Evolutionary conservation across 2,329 filamentous ascomycete species (phyloP), one percentile per base, ranked within the genome.

Genomic region (Colletotrichum sansevieriae): DNA sequence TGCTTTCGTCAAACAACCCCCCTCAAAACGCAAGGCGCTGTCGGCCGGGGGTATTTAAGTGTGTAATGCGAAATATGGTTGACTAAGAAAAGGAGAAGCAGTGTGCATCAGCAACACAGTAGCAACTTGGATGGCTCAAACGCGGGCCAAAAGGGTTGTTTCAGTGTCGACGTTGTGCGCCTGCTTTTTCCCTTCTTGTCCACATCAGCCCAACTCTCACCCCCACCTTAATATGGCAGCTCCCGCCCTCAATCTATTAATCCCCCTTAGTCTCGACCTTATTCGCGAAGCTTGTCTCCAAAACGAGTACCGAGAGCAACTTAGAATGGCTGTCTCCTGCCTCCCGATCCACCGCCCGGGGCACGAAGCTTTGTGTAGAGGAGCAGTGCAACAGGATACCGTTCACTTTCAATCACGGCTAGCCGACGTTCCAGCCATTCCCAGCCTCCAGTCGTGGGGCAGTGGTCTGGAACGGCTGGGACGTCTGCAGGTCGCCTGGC

Each of bases 141-240:
- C 22, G 22, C 22, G 3, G 22, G 22, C 22, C 22, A 22, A 22
- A 4, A 22, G 22, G 22, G 22, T 22, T 60, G 65, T 68, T 68
- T 68, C 65, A 68, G n/a, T 18, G 18, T 18, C 18, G 18, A 18
- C 18, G 18, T 18, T 18, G 18, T 18, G 18, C 18, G 18, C 55
- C 55, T 44, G 13, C 13, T 43, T 44, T 43, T 55, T 22, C 29
- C 51, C 20, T 44, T 58, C 33, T 58, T 25, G 49, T 52, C 52
- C 29, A 58, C 46, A 43, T 61, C 58, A 51, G 35, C 52, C 15
- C 9, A 43, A 54, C 44, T 51, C 47, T 29, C 11, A 29, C 3
- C 61, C 55, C 39, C 62, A 49, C 46, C 33, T 33, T 55, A 49
- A 56, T 43, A 65, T 65, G 65, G 62, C 62, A 60, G 41, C 55